Evolutionary conservation across 2,329 filamentous ascomycete species (phyloP).

Genomic region (Arthroderma sp.): DNA sequence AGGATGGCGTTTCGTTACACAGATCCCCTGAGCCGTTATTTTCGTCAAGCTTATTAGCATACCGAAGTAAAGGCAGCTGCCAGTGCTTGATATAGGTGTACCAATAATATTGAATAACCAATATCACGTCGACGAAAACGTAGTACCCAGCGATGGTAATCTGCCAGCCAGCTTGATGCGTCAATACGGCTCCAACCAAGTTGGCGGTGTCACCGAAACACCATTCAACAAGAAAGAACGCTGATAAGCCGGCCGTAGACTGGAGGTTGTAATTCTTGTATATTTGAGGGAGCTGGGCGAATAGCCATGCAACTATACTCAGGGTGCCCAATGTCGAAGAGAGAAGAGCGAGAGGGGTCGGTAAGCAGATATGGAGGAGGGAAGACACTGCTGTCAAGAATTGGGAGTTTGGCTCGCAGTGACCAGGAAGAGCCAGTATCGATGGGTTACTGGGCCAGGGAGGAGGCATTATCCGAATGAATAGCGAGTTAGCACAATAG

Average conservation of each 20-base stretch:
- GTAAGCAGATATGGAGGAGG: slow-evolving; percentile 49
- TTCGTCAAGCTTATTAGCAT: slow-evolving; percentile 16
- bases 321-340: slow-evolving; percentile 48
- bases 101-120: slow-evolving; percentile 53
- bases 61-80: slow-evolving; percentile 23
- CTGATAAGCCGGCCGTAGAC: slow-evolving; percentile 51
- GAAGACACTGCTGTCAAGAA: slow-evolving; percentile 46
- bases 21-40: slow-evolving; percentile 18
- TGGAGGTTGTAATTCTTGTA: slow-evolving; percentile 53
- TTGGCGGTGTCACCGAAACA: slow-evolving; percentile 52
- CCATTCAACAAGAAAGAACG: slow-evolving; percentile 55
- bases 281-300: slow-evolving; percentile 56
- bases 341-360: slow-evolving; percentile 48
- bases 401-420: slow-evolving; percentile 47
- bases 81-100: slow-evolving; percentile 46
- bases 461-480: slow-evolving; percentile 17
- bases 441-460: slow-evolving; percentile 17
- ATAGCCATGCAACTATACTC: slow-evolving; percentile 55
- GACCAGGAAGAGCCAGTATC: slow-evolving; percentile 35
- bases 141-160: slow-evolving; percentile 53
- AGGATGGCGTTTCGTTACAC: slow-evolving; percentile 26
- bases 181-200: slow-evolving; percentile 48
- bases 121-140: slow-evolving; percentile 49
- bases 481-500: no score
- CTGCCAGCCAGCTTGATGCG: slow-evolving; percentile 53